phyloP scores from a whole-genome alignment of 2,329 filamentous ascomycete species.

The Penicillium sp. region DNA sequence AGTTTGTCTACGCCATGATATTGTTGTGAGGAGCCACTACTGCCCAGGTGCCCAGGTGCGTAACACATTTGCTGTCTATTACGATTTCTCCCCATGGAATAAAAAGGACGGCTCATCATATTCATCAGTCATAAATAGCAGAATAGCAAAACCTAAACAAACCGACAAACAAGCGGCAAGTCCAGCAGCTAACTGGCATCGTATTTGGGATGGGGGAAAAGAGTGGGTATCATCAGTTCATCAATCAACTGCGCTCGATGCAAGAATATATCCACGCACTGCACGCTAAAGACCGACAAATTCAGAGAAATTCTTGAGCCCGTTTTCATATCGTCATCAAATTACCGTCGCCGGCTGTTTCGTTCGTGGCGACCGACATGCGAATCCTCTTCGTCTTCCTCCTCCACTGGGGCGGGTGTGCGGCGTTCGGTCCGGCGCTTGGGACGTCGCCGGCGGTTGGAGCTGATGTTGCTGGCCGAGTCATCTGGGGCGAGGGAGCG shows the following conservation, averaged over 20 bases:
- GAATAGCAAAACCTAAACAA: constrained; percentile 1
- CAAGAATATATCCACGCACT: constrained; percentile 13
- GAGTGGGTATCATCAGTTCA: constrained; percentile 18
- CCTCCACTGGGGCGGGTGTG: constrained; percentile 45
- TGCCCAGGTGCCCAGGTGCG: no score
- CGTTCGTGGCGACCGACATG: constrained; percentile 26
- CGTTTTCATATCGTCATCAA: not conserved
- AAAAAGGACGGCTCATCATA: constrained; percentile 5
- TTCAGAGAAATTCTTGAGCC: not conserved
- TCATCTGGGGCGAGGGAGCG: constrained; percentile 45
- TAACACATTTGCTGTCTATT: no score
- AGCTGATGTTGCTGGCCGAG: constrained; percentile 47
- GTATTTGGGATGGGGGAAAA: constrained; percentile 1
- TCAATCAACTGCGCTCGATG: constrained; percentile 12
- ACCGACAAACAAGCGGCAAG: not conserved
- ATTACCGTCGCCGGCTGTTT: constrained; percentile 23
- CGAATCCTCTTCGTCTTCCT: constrained; percentile 42
- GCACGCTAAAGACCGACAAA: constrained; percentile 1
- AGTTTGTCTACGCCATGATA: no score
- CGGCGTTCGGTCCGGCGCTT: constrained; percentile 45
- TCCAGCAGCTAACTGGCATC: not conserved
- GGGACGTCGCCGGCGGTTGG: constrained; percentile 41
- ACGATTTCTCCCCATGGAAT: no score
- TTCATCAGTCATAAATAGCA: constrained; percentile 15
- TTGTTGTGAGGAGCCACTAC: no score